These are phyloP conservation scores for Sanghuangporus baumii DNA, from an alignment of 1,284 basidiomycete genomes.

Conservation along the genomic window DNA sequence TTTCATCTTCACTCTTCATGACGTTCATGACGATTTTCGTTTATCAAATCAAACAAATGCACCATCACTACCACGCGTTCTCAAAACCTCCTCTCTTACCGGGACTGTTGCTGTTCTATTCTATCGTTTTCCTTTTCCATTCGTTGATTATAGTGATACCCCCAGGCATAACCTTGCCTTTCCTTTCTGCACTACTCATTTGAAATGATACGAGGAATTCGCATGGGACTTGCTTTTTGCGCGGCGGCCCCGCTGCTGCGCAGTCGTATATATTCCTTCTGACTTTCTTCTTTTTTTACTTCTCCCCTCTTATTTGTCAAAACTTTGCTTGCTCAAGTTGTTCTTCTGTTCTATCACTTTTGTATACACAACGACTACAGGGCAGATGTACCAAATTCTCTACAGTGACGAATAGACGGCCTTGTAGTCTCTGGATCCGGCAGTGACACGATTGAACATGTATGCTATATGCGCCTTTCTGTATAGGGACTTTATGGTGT, in stretches of 20 bases:
- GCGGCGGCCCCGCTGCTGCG: not conserved
- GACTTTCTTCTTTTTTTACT: not conserved
- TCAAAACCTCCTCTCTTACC: not conserved
- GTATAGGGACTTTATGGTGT: too few relatives aligned
- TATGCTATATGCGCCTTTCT: not conserved
- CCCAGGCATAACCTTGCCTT: not conserved
- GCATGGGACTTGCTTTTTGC: conserved; percentile 1
- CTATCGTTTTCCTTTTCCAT: not conserved
- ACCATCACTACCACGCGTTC: not conserved
- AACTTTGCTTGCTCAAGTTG: conserved; percentile 2
- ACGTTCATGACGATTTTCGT: conserved; percentile 4
- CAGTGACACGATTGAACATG: not conserved
- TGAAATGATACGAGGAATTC: conserved; percentile 9
- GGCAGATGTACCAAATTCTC: conserved; percentile 13
- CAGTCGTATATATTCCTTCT: not conserved
- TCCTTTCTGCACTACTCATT: conserved; percentile 8
- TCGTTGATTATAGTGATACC: conserved; percentile 5
- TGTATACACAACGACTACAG: conserved; percentile 14
- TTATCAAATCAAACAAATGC: not conserved
- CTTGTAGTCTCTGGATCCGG: not conserved
- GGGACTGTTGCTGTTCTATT: conserved; percentile 8
- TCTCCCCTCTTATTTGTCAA: not conserved
- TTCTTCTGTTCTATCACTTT: conserved; percentile 10
- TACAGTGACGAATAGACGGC: conserved; percentile 8
- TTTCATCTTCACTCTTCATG: conserved; percentile 7